Evolutionary conservation across 176 grass and related monocot species (phyloP).

Genomic region (Oryza glumipatula): DNA sequence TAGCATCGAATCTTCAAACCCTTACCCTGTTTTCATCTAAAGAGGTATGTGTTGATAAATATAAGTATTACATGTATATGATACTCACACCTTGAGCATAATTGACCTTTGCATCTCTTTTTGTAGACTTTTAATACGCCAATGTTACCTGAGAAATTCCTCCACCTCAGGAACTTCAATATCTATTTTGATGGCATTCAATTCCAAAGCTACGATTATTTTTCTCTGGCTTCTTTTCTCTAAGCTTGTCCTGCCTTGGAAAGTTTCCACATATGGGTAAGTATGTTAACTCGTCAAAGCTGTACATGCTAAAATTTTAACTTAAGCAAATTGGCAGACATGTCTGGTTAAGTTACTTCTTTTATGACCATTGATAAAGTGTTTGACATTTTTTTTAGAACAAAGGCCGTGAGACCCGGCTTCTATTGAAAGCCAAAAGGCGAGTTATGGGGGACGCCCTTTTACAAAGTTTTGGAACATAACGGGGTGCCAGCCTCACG

Average conservation of each 20-base stretch:
- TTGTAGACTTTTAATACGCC: slow-evolving; percentile 1
- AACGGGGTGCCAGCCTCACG: too few relatives aligned
- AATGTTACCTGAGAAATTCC: background rate
- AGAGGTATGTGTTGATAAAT: background rate
- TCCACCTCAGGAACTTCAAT: slow-evolving; percentile 9
- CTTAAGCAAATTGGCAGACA: too few relatives aligned
- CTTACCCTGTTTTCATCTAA: background rate
- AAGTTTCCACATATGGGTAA: slow-evolving; percentile 29
- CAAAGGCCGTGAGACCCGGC: too few relatives aligned
- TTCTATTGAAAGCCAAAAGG: too few relatives aligned
- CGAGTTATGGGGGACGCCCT: too few relatives aligned
- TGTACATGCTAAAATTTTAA: background rate
- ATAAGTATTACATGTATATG: too few relatives aligned
- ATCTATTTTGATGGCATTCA: background rate
- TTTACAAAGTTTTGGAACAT: too few relatives aligned
- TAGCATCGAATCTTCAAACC: slow-evolving; percentile 3
- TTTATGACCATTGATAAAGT: too few relatives aligned
- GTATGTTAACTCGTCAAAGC: background rate
- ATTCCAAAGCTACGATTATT: slow-evolving; percentile 10
- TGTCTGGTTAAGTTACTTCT: too few relatives aligned
- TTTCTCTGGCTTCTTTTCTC: slow-evolving; percentile 34
- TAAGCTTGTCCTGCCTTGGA: slow-evolving; percentile 34
- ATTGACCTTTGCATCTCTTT: background rate
- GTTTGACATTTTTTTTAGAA: too few relatives aligned
- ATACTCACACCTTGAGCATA: too few relatives aligned